These are phyloP conservation scores for Fusarium paranaense DNA, from an alignment of 2,329 filamentous ascomycete species.

Conservation along the genomic window DNA sequence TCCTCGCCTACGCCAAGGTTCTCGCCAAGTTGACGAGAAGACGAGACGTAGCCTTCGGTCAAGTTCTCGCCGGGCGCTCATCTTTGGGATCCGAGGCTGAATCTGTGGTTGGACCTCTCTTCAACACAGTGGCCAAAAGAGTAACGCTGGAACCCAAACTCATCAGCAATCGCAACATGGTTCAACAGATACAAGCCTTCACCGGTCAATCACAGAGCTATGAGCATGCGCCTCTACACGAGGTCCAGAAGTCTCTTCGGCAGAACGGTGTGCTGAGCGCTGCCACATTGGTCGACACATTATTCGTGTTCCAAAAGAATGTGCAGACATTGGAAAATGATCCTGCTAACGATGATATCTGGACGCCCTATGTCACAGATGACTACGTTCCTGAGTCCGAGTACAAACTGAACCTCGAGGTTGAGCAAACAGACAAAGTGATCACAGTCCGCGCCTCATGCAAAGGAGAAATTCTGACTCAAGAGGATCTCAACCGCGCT, in stretches of 20 bases:
- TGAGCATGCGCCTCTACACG: neutral
- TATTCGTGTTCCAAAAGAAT: neutral
- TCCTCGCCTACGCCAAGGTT: neutral
- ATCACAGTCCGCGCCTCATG: neutral
- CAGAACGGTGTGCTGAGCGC: neutral
- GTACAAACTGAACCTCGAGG: neutral
- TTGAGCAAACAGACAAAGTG: neutral
- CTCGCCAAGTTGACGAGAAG: neutral
- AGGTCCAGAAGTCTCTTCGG: neutral
- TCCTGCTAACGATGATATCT: neutral
- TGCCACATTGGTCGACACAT: neutral
- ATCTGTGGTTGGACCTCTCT: neutral
- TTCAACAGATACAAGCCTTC: neutral
- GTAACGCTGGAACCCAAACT: neutral
- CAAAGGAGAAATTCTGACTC: neutral
- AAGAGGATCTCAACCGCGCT: neutral
- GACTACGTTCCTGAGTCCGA: neutral
- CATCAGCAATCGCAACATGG: conserved; percentile 1
- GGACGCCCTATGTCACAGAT: neutral
- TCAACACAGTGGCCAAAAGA: neutral
- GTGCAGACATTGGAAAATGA: neutral
- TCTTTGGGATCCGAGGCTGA: neutral
- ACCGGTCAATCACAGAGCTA: neutral
- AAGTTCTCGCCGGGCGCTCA: neutral
- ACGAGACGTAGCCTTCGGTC: neutral